Percentiles rank a stretch among this genome's conserved stretches.
These are phyloP conservation scores for Saprolegnia parasitica DNA, from an alignment of 352 stramenopile species.

Conservation along the genomic window DNA sequence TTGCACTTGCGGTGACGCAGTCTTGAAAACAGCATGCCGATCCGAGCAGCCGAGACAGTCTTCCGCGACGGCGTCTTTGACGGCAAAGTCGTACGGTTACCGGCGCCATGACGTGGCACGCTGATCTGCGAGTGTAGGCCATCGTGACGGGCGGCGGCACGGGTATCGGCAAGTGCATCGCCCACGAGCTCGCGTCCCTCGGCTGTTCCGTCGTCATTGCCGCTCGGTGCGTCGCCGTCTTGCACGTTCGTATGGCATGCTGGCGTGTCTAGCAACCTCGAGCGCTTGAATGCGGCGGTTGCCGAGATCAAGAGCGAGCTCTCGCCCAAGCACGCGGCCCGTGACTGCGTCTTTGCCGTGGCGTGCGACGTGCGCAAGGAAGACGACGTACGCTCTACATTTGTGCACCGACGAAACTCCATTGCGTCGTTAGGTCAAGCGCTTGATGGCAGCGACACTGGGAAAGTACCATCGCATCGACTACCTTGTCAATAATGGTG, in stretches of 20 bases:
- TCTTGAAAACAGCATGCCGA: constrained; percentile 26
- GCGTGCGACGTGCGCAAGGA: constrained; percentile 75
- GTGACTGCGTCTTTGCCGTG: constrained; percentile 47
- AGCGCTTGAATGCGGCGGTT: constrained; percentile 52
- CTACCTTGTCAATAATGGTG: constrained; percentile 91
- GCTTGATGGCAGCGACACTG: constrained; percentile 65
- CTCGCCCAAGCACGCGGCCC: constrained; percentile 32
- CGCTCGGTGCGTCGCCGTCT: constrained; percentile 38
- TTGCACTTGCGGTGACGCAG: not conserved
- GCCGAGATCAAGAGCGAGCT: constrained; percentile 54
- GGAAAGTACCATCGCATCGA: constrained; percentile 81
- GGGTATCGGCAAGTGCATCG: constrained; percentile 80
- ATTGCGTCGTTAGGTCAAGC: constrained; percentile 47
- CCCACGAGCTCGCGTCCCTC: constrained; percentile 67
- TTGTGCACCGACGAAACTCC: constrained; percentile 31
- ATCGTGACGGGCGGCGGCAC: constrained; percentile 84
- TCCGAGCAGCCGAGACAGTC: constrained; percentile 52
- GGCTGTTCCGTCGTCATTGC: constrained; percentile 80
- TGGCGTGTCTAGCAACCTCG: constrained; percentile 46
- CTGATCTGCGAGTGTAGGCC: constrained; percentile 40
- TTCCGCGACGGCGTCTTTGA: constrained; percentile 60
- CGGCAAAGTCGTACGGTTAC: constrained; percentile 65
- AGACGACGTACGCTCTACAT: constrained; percentile 38
- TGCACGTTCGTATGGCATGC: not conserved
- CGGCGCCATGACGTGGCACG: constrained; percentile 2